phyloP scores from a whole-genome alignment of 345 rosid species.

The Geranium brycei region DNA sequence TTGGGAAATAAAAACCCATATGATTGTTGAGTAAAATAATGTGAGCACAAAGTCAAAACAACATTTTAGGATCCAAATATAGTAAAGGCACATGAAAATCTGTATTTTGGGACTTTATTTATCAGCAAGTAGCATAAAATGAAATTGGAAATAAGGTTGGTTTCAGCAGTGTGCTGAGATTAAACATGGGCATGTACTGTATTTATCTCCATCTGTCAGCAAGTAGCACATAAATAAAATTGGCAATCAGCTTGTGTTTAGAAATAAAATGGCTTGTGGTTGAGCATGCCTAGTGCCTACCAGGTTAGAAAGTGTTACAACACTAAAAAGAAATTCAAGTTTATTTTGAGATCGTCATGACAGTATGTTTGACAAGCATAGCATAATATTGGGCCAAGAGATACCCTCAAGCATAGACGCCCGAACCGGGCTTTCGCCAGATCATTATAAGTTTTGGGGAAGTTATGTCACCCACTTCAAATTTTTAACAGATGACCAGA shows the following conservation, averaged over 20 bases:
- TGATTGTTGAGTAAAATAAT: slow-evolving; percentile 7
- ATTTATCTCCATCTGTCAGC: slow-evolving; percentile 12
- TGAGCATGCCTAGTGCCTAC: not conserved
- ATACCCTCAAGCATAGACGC: too few species aligned
- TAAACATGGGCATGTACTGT: not conserved
- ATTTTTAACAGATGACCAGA: too few species aligned
- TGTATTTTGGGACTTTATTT: not conserved
- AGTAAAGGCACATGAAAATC: slow-evolving; percentile 10
- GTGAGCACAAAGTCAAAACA: slow-evolving; percentile 21
- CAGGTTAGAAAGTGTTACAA: too few species aligned
- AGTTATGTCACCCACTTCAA: too few species aligned
- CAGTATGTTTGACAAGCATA: too few species aligned
- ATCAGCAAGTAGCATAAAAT: slow-evolving; percentile 14
- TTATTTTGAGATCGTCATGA: too few species aligned
- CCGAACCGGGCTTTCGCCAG: too few species aligned
- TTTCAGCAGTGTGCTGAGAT: too few species aligned
- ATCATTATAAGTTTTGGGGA: too few species aligned
- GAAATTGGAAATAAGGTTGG: slow-evolving; percentile 3
- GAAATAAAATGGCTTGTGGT: not conserved
- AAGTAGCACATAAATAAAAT: slow-evolving; percentile 10
- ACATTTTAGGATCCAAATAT: slow-evolving; percentile 24
- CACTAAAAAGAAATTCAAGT: too few species aligned
- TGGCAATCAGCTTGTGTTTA: not conserved
- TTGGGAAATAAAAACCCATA: slow-evolving; percentile 10
- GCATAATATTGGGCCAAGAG: too few species aligned